These are phyloP conservation scores for Aspergillus fumigatiaffinis DNA, from an alignment of 2,329 filamentous ascomycete species.

Conservation along the genomic window DNA sequence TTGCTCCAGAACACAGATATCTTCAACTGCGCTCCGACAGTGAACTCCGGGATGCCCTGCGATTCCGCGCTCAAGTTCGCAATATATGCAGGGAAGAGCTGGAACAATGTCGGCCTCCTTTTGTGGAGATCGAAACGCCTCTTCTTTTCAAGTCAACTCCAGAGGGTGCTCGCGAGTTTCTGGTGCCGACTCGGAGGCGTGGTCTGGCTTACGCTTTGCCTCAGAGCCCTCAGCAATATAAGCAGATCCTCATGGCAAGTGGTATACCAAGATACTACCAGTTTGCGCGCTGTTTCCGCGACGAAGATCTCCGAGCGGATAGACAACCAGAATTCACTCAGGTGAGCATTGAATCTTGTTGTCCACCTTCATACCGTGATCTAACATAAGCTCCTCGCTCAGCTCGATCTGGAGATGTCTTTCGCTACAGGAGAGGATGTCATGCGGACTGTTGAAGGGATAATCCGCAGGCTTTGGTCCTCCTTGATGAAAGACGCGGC, in stretches of 20 bases:
- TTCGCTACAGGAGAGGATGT: conserved; percentile 72
- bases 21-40: conserved; percentile 76
- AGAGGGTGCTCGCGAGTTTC: conserved; percentile 89
- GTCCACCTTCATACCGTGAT: not conserved
- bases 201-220: conserved; percentile 85
- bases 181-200: conserved; percentile 77
- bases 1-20: conserved; percentile 71
- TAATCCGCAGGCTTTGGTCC: conserved; percentile 56
- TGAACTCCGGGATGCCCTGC: conserved; percentile 63
- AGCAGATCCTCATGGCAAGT: conserved; percentile 93
- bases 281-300: conserved; percentile 89
- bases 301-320: conserved; percentile 89
- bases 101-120: conserved; percentile 49
- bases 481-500: conserved; percentile 44
- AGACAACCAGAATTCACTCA: conserved; percentile 96
- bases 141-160: conserved; percentile 96
- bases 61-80: conserved; percentile 62
- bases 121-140: conserved; percentile 84
- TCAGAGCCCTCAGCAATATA: conserved; percentile 97
- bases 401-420: conserved; percentile 91
- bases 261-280: conserved; percentile 83
- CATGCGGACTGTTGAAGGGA: conserved; percentile 52
- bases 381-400: conserved; percentile 3
- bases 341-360: conserved; percentile 41
- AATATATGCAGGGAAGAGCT: conserved; percentile 54